A percentile compares a stretch with the other conserved stretches of the same genome.
Conservation (phyloP, 202 grass and related monocot species). For the Cymbopogon flexuosus region DNA sequence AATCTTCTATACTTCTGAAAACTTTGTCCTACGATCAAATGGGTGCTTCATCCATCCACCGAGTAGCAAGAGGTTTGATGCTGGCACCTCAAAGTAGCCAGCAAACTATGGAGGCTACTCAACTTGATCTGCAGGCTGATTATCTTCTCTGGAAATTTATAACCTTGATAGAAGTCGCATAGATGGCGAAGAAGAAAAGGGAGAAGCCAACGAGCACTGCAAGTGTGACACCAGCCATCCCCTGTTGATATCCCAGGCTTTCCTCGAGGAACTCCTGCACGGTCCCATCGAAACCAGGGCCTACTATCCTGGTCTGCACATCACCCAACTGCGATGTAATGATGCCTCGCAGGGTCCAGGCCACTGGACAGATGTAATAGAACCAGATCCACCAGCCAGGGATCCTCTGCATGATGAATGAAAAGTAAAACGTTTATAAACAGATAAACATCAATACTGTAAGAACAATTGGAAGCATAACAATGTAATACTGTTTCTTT, state of each 20-base stretch:
- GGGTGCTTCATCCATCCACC: not conserved
- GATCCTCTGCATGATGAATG: constrained; percentile 37
- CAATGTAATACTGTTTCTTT: not conserved
- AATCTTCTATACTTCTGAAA: not conserved
- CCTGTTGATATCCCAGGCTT: constrained; percentile 39
- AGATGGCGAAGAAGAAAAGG: constrained; percentile 48
- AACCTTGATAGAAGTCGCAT: constrained; percentile 52
- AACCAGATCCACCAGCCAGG: constrained; percentile 83
- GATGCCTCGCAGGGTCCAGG: constrained; percentile 66
- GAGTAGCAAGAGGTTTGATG: not conserved
- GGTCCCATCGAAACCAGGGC: constrained; percentile 55
- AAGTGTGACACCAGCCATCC: constrained; percentile 36
- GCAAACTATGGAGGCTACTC: not conserved
- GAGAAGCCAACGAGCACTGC: constrained; percentile 48
- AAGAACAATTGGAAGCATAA: not conserved
- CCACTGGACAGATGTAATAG: constrained; percentile 76
- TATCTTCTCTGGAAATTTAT: constrained; percentile 63
- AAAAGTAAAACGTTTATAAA: not conserved
- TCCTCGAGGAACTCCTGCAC: constrained; percentile 54
- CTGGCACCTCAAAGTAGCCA: not conserved
- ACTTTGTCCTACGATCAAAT: not conserved
- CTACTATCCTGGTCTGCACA: constrained; percentile 46
- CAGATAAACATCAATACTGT: not conserved
- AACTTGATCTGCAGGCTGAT: not conserved
- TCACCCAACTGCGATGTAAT: constrained; percentile 70